Percentiles rank a stretch among this genome's conserved stretches.
These are phyloP conservation scores for Malus fusca DNA, from an alignment of 306 rosid genomes.

Conservation along the genomic window DNA sequence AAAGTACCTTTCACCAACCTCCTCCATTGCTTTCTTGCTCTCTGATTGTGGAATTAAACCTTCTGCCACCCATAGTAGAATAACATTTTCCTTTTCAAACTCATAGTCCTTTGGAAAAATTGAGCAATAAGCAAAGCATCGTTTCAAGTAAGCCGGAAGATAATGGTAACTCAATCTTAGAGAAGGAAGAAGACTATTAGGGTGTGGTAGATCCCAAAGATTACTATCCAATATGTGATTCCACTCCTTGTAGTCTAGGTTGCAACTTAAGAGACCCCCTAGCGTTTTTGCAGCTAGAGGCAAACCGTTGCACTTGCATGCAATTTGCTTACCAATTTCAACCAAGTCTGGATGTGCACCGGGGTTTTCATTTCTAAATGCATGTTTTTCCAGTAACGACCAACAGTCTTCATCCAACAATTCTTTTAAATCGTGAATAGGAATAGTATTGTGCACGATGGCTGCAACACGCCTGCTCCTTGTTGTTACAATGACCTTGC, in stretches of 20 bases:
- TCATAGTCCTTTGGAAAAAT: slow-evolving; percentile 7
- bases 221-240: not conserved
- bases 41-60: not conserved
- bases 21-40: not conserved
- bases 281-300: slow-evolving; percentile 1
- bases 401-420: not conserved
- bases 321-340: slow-evolving; percentile 16
- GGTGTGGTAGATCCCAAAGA: not conserved
- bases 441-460: not conserved
- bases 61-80: slow-evolving; percentile 13
- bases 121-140: slow-evolving; percentile 7
- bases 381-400: not conserved
- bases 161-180: slow-evolving; percentile 9
- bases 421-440: not conserved
- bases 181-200: not conserved
- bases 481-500: slow-evolving; percentile 5
- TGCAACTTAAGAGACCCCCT: not conserved
- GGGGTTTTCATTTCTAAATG: not conserved
- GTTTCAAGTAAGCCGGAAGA: slow-evolving; percentile 9
- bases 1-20: not conserved
- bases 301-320: slow-evolving; percentile 13
- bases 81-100: not conserved
- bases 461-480: not conserved
- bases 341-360: not conserved
- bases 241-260: not conserved